Percentiles rank a stretch among this genome's conserved stretches.
Evolutionary conservation across 129 eudicot genomes (phyloP).

Genomic region (Helianthus annuus): HanXRQr2.0-SUNRISE NC_035435.2:45167256-45167755

Average conservation of each 20-base stretch:
- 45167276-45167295: not conserved
- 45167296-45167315: not conserved
- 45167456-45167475: conserved; percentile 18
- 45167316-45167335: not conserved
- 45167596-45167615: not conserved
- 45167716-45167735: not conserved
- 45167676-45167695: not conserved
- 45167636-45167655: not conserved
- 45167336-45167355: conserved; percentile 54
- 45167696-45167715: not conserved
- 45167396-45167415: conserved; percentile 63
- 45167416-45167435: conserved; percentile 65
- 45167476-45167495: not conserved
- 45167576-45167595: too few relatives aligned
- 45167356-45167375: conserved; percentile 47
- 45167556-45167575: not conserved
- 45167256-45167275: conserved; percentile 47
- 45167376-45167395: conserved; percentile 59
- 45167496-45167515: not conserved
- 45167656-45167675: not conserved
- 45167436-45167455: conserved; percentile 77
- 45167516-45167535: not conserved
- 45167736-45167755: not conserved
- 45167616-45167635: not conserved
- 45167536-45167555: not conserved